These are phyloP conservation scores for Bombardia bombarda DNA, from an alignment of 495 filamentous ascomycete genomes.

Conservation along the genomic window DNA sequence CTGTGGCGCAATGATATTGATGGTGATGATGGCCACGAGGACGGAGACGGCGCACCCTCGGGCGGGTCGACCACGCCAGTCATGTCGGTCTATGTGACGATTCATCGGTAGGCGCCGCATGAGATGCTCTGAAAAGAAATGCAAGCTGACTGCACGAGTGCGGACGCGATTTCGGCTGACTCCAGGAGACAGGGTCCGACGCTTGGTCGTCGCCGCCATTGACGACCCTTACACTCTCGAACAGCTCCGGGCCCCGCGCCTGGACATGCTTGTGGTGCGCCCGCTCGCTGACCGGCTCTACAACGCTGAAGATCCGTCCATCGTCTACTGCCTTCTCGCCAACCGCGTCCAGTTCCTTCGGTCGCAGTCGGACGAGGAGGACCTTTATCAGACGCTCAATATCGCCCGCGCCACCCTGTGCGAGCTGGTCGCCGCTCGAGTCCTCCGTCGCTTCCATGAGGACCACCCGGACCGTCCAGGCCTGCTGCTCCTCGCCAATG, in stretches of 20 bases:
- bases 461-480: conserved; percentile 48
- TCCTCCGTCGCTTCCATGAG: conserved; percentile 55
- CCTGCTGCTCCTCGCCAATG: conserved; percentile 48
- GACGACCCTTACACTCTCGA: conserved; percentile 57
- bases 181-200: conserved; percentile 21
- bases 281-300: conserved; percentile 55
- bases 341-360: conserved; percentile 56
- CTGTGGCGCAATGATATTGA: conserved; percentile 13
- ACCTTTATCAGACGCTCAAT: conserved; percentile 53
- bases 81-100: conserved; percentile 38
- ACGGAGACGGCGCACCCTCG: neutral
- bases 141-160: neutral
- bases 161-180: no score
- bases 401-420: conserved; percentile 51
- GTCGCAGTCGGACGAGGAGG: conserved; percentile 45
- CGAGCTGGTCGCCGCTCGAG: conserved; percentile 49
- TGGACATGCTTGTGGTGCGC: conserved; percentile 49
- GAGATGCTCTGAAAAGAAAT: neutral
- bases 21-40: conserved; percentile 4
- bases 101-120: conserved; percentile 42
- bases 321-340: conserved; percentile 57
- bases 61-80: conserved; percentile 3
- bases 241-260: conserved; percentile 48
- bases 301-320: conserved; percentile 47
- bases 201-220: conserved; percentile 21